Base-by-base conservation (phyloP, 306 rosid species). In the Senna siamea region DNA sequence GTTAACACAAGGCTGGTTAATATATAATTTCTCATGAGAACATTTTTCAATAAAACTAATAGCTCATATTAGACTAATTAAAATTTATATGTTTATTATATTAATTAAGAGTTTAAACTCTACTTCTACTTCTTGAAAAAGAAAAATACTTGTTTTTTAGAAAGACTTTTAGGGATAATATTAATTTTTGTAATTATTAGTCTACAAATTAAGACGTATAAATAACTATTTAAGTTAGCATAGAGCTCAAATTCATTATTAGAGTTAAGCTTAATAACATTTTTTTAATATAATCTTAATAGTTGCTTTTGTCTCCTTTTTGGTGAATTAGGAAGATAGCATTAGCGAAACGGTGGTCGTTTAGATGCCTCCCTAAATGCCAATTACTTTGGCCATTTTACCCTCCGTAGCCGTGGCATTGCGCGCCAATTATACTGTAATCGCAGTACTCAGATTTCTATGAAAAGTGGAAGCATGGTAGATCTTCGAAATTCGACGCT, bases 401-500 rank as follows among this genome's bases (percentile, higher is more conserved):
- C 46, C 18, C 19, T 14, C 15, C 34, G 1, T 13, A 3, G 11
- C 35, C 28, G 6, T 5, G 35, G 74, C 26, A 14, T 57, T 78
- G 77, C 80, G 76, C 85, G 81, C 81, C 76, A 62, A 73, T 44
- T 48, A 47, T 10, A 53, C 15, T 9, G 58, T 11, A 13, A 37
- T 34, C 22, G 17, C 55, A 55, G 9, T 10, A 38, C 20, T 15
- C 9, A 34, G 20, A 35, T 51, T 28, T 40, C 46, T 75, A 17
- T 26, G 47, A 43, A 13, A 41, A 13, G 2, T 23, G 40, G 28
- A 48, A 48, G n/a, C 2, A 79, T 88, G 97, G 97, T 84, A 50
- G 89, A 78, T 72, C 71, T 69, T 11, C 76, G 70, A 61, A 81
- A 77, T 54, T 79, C 85, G 44, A 13, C 68, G 53, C 72, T 93